A percentile compares a stretch with the other conserved stretches of the same genome.
Conservation (phyloP, 2,329 filamentous ascomycete genomes). For the Talaromyces albobiverticillius region DNA sequence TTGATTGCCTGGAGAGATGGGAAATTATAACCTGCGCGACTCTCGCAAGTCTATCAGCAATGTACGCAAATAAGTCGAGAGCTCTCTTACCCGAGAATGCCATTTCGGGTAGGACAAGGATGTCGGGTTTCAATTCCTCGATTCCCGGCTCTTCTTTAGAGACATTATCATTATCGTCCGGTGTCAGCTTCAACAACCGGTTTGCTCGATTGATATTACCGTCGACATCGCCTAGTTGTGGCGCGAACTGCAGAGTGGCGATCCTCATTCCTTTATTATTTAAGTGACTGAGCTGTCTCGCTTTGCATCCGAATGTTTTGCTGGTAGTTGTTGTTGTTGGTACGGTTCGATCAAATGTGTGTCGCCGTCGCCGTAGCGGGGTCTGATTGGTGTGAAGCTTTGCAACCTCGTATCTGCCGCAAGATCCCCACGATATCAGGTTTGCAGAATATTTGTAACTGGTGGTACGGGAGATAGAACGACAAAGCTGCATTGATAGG, state of each 20-base stretch:
- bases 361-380: neutral
- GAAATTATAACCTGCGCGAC: constrained; percentile 59
- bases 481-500: neutral
- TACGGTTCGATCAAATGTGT: neutral
- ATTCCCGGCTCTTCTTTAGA: constrained; percentile 16
- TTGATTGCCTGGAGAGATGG: constrained; percentile 54
- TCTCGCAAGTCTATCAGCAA: neutral
- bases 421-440: neutral
- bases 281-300: neutral
- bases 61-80: no score
- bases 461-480: neutral
- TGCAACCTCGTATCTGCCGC: neutral
- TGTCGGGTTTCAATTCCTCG: constrained; percentile 43
- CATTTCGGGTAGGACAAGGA: constrained; percentile 61
- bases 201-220: constrained; percentile 46
- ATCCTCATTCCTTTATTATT: constrained; percentile 38
- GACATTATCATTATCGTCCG: neutral
- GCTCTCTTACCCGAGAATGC: constrained; percentile 56
- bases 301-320: neutral
- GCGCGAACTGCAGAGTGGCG: constrained; percentile 47
- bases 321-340: neutral
- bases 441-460: neutral
- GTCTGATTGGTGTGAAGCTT: neutral
- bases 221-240: constrained; percentile 42
- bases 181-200: constrained; percentile 34